Conservation (phyloP, 352 stramenopile genomes). For the Thraustochytrium sp. region DNA sequence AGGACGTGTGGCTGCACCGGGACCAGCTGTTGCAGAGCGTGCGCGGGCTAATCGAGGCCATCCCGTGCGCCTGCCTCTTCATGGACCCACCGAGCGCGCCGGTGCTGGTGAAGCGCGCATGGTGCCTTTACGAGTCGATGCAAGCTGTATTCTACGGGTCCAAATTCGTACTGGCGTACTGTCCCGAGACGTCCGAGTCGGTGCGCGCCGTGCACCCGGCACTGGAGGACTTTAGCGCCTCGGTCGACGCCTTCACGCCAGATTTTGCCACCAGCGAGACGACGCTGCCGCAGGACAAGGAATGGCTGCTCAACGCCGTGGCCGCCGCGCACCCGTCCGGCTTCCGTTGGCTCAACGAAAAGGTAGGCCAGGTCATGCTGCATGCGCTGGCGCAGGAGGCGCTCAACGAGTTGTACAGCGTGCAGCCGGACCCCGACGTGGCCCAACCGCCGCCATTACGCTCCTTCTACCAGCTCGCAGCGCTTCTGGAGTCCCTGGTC, state of each 20-base stretch:
- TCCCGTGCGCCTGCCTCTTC: slow-evolving; percentile 11
- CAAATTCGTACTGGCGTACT: not conserved
- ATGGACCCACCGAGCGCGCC: slow-evolving; percentile 9
- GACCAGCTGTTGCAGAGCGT: slow-evolving; percentile 4
- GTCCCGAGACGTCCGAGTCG: not conserved
- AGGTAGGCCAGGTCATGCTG: slow-evolving; percentile 33
- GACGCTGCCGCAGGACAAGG: not conserved
- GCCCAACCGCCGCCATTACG: not conserved
- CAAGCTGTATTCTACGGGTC: not conserved
- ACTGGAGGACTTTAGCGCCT: not conserved
- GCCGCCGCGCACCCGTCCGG: slow-evolving; percentile 16
- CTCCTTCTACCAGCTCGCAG: not conserved
- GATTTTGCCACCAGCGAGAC: slow-evolving; percentile 31
- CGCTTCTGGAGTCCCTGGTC: not conserved
- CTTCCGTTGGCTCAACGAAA: slow-evolving; percentile 2
- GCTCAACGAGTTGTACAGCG: not conserved
- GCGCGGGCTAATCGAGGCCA: not conserved
- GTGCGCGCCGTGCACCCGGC: not conserved
- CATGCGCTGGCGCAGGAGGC: not conserved
- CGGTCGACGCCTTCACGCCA: not conserved
- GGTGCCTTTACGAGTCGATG: slow-evolving; percentile 32
- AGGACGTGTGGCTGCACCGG: slow-evolving; percentile 23
- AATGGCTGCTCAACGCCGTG: slow-evolving; percentile 23
- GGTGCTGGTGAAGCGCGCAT: not conserved
- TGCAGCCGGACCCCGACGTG: not conserved